phyloP scores from a whole-genome alignment of 352 stramenopile species.

The Blastocystis hominis region DNA sequence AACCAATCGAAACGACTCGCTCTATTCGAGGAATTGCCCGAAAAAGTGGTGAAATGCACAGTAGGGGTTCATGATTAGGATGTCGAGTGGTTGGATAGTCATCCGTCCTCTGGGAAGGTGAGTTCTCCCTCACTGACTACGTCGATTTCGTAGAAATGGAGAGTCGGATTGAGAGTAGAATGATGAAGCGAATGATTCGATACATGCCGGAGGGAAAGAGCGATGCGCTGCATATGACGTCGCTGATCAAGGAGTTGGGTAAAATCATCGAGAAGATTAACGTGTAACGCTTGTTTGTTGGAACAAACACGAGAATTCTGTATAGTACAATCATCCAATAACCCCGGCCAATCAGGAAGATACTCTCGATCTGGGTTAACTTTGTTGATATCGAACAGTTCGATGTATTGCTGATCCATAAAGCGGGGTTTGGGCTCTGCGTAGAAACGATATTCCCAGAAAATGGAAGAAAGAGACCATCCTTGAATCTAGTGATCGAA shows the following conservation, averaged over 20 bases:
- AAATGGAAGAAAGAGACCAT: constrained; percentile 27
- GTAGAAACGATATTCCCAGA: constrained; percentile 52
- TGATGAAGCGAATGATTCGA: neutral
- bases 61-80: neutral
- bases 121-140: constrained; percentile 7
- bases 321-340: constrained; percentile 39
- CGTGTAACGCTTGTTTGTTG: neutral
- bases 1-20: constrained; percentile 15
- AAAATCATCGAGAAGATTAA: constrained; percentile 23
- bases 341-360: constrained; percentile 44
- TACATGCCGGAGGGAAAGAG: neutral
- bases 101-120: constrained; percentile 42
- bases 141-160: constrained; percentile 18
- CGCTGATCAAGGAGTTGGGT: neutral
- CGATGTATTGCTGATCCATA: constrained; percentile 52
- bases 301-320: neutral
- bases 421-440: constrained; percentile 44
- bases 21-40: constrained; percentile 10
- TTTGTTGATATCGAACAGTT: constrained; percentile 42
- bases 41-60: neutral
- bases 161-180: neutral
- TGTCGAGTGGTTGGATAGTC: constrained; percentile 8
- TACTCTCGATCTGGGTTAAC: neutral
- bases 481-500: constrained; percentile 23
- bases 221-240: neutral